These are phyloP conservation scores for Backusella macrospora DNA, from an alignment of 192 early-diverging fungal species.

Conservation along the genomic window DNA sequence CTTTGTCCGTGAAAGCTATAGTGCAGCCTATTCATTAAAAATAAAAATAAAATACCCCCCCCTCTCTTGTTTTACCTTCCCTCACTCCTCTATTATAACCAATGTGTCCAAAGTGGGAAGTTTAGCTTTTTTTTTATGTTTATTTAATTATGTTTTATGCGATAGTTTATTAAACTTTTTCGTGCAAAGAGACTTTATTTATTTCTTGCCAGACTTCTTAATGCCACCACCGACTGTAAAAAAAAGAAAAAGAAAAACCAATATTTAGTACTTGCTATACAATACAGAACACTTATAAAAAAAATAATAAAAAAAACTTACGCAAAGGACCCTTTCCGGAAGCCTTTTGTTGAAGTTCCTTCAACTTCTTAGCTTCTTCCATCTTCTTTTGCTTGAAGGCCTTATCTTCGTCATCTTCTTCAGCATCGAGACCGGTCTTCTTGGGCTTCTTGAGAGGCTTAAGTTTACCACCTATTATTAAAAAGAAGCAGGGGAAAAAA, in stretches of 20 bases:
- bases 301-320: constrained; percentile 33
- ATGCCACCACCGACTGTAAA: constrained; percentile 63
- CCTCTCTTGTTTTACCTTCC: no score
- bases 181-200: constrained; percentile 31
- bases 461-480: constrained; percentile 71
- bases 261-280: not conserved
- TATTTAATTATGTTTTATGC: not conserved
- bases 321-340: constrained; percentile 64
- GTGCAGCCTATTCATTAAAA: no score
- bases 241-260: constrained; percentile 14
- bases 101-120: not conserved
- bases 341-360: constrained; percentile 73
- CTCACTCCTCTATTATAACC: not conserved
- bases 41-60: no score
- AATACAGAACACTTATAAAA: not conserved
- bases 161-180: not conserved
- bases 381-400: constrained; percentile 80
- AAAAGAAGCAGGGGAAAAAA: not conserved
- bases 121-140: not conserved
- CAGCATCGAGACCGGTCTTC: constrained; percentile 62
- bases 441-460: constrained; percentile 90
- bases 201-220: constrained; percentile 81
- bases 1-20: no score
- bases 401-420: constrained; percentile 78
- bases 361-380: constrained; percentile 77